A percentile compares a stretch with the other conserved stretches of the same genome.
Evolutionary conservation across 176 grass and related monocot genomes (phyloP).

Genomic region (Chloris gayana): DNA sequence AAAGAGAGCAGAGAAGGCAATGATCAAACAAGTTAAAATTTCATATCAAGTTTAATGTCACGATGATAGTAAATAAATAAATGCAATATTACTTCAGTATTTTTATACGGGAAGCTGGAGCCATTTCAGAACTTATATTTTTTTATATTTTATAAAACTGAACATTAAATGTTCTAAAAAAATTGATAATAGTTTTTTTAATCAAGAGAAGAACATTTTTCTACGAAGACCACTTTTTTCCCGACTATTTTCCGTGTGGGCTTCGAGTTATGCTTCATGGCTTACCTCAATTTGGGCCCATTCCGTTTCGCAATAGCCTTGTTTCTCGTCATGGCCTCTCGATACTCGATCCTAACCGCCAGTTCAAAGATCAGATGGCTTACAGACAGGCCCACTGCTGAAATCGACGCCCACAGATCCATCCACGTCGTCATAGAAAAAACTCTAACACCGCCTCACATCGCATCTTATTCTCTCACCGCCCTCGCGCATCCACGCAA

Average conservation of each 20-base stretch:
- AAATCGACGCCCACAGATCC: not conserved
- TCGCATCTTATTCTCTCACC: not conserved
- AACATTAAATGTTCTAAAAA: no score
- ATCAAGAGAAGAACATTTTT: no score
- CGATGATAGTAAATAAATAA: no score
- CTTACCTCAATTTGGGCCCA: not conserved
- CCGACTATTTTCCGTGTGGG: not conserved
- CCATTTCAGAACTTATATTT: no score
- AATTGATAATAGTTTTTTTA: no score
- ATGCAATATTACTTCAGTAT: no score
- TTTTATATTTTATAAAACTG: no score
- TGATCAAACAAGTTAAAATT: no score
- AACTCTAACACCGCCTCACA: not conserved
- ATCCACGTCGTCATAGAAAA: not conserved
- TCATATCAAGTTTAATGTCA: no score
- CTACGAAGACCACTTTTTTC: no score
- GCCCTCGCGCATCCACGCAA: constrained; percentile 13
- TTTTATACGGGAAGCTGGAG: no score
- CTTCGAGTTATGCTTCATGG: not conserved
- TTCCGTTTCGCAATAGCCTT: not conserved
- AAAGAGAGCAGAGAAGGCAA: no score
- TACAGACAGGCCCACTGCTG: not conserved
- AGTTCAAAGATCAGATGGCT: not conserved
- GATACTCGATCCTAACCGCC: not conserved
- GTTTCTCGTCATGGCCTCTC: not conserved